These are phyloP conservation scores for Inga oerstediana DNA, from an alignment of 306 rosid species.

Conservation along the genomic window DNA sequence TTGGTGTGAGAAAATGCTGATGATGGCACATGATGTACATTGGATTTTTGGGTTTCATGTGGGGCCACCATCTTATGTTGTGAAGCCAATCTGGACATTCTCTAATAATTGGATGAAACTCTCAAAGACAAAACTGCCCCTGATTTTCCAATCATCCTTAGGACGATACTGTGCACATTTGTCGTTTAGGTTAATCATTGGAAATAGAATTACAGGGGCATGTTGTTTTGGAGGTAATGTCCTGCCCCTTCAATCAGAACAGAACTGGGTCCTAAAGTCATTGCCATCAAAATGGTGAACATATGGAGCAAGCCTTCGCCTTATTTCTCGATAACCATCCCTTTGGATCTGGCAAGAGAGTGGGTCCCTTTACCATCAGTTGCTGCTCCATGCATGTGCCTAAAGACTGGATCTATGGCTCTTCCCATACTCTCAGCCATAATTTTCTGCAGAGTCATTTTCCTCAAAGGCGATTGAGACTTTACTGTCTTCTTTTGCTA, in stretches of 20 bases:
- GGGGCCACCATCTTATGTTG: conserved; percentile 38
- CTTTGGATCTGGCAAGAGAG: conserved; percentile 43
- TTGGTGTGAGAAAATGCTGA: conserved; percentile 22
- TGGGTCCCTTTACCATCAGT: conserved; percentile 50
- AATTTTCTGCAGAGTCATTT: conserved; percentile 34
- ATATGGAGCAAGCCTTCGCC: conserved; percentile 35
- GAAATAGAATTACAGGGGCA: background rate
- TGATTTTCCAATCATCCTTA: background rate
- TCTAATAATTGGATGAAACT: conserved; percentile 33
- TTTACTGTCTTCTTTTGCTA: conserved; percentile 23
- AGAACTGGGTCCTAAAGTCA: background rate
- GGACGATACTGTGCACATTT: conserved; percentile 18
- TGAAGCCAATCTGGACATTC: conserved; percentile 42
- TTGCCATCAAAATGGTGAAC: conserved; percentile 28
- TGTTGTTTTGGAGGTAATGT: conserved; percentile 23
- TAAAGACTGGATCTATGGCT: conserved; percentile 34
- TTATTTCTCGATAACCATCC: conserved; percentile 26
- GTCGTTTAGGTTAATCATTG: conserved; percentile 19
- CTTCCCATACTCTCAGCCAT: conserved; percentile 40
- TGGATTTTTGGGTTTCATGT: conserved; percentile 38
- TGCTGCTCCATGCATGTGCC: conserved; percentile 71
- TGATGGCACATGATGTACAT: conserved; percentile 51
- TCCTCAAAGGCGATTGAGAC: conserved; percentile 42
- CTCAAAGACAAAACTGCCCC: conserved; percentile 30
- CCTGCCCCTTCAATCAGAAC: conserved; percentile 43